Evolutionary conservation across 2,329 filamentous ascomycete genomes (phyloP).

Genomic region (Lasiodiplodia gonubiensis): DNA sequence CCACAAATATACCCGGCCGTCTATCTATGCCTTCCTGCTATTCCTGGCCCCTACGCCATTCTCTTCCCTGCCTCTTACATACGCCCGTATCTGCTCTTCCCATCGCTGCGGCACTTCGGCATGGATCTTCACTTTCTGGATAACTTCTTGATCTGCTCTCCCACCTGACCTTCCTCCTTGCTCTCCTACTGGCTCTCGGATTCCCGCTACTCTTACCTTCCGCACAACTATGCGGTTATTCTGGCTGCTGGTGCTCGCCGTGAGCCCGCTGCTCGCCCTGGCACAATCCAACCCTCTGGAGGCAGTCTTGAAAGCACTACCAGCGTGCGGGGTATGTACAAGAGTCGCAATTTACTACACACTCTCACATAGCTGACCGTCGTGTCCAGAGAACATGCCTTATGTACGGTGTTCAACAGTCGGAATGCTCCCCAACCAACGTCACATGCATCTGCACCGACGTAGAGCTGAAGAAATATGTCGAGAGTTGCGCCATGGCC

Average conservation of each 20-base stretch:
- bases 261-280: constrained; percentile 2
- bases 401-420: background rate
- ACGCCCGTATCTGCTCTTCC: constrained; percentile 4
- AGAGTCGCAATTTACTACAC: background rate
- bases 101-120: background rate
- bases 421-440: constrained; percentile 13
- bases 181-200: constrained; percentile 1
- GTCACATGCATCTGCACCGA: constrained; percentile 28
- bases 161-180: background rate
- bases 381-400: constrained; percentile 14
- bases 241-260: constrained; percentile 19
- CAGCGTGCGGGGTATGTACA: constrained; percentile 24
- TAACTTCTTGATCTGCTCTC: background rate
- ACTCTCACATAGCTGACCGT: background rate
- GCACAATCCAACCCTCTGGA: constrained; percentile 11
- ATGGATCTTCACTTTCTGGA: background rate
- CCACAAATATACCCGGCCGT: background rate
- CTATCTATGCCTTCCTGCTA: background rate
- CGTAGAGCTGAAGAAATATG: constrained; percentile 7
- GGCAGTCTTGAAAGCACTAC: constrained; percentile 21
- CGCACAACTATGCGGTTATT: constrained; percentile 3
- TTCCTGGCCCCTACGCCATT: constrained; percentile 2
- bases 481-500: constrained; percentile 6
- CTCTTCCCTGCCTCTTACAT: background rate
- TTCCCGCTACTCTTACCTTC: background rate